Evolutionary conservation across 2,329 filamentous ascomycete species (phyloP).

Genomic region (Trichothecium roseum): DNA sequence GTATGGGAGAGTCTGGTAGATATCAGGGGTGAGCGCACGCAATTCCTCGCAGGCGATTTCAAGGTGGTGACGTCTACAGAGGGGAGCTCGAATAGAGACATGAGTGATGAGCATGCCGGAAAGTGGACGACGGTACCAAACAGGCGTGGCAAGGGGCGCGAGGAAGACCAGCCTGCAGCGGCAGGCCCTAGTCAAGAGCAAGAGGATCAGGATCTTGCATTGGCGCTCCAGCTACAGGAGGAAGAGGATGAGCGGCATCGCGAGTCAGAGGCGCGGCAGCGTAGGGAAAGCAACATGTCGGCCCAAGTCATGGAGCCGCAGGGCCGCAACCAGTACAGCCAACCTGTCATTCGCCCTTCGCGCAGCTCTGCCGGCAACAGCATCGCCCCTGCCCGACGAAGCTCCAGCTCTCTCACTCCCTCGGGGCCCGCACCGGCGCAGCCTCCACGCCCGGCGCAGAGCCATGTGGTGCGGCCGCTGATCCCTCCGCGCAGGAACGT

Average conservation of each 20-base stretch:
- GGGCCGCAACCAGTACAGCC: constrained; percentile 23
- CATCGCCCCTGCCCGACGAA: constrained; percentile 8
- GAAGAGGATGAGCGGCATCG: constrained; percentile 77
- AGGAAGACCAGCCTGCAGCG: constrained; percentile 8
- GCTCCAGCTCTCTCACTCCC: constrained; percentile 10
- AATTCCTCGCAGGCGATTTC: constrained; percentile 88
- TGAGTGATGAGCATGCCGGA: constrained; percentile 13
- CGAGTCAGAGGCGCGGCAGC: constrained; percentile 51
- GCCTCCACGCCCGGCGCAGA: constrained; percentile 30
- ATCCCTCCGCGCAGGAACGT: constrained; percentile 24
- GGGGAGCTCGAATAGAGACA: no score
- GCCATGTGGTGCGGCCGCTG: constrained; percentile 7
- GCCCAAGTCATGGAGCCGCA: constrained; percentile 62
- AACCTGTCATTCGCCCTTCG: constrained; percentile 5
- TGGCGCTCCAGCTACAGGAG: constrained; percentile 88
- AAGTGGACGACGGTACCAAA: constrained; percentile 47
- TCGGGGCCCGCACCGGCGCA: constrained; percentile 23
- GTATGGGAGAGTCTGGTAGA: constrained; percentile 94
- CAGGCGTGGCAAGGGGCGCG: constrained; percentile 16
- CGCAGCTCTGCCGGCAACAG: constrained; percentile 6
- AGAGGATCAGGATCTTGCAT: constrained; percentile 77
- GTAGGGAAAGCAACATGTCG: constrained; percentile 56
- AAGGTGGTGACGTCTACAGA: constrained; percentile 44
- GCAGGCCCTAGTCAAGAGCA: constrained; percentile 39
- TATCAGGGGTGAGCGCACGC: constrained; percentile 70